Conservation (phyloP, 1,284 basidiomycete genomes). For the Tranzscheliella williamsii region DNA sequence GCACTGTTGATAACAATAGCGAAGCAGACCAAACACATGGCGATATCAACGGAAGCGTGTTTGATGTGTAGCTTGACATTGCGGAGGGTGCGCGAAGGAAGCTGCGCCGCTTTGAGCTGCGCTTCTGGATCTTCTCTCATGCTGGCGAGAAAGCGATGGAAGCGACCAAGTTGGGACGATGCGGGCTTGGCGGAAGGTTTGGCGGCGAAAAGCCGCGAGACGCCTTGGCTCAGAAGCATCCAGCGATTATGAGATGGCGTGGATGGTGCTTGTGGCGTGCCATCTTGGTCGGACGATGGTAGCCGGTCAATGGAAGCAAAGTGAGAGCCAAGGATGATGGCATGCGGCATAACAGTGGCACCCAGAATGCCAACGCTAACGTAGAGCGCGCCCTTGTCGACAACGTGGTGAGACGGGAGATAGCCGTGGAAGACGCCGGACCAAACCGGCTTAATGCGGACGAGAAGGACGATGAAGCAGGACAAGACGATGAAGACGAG, state of each 20-base stretch:
- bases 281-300: too few species aligned
- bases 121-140: not conserved
- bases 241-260: not conserved
- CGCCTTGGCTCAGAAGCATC: not conserved
- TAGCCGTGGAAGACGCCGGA: conserved; percentile 79
- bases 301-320: conserved; percentile 53
- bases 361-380: conserved; percentile 70
- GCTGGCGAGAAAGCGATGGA: not conserved
- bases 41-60: conserved; percentile 59
- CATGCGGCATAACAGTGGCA: conserved; percentile 78
- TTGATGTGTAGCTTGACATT: conserved; percentile 47
- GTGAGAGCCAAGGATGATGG: conserved; percentile 83
- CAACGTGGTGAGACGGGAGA: conserved; percentile 72
- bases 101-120: not conserved
- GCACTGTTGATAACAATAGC: conserved; percentile 80
- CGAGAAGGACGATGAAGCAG: conserved; percentile 79
- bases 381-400: conserved; percentile 71
- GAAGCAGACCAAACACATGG: conserved; percentile 55
- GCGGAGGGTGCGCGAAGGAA: conserved; percentile 18
- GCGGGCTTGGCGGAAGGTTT: not conserved
- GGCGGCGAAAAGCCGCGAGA: not conserved
- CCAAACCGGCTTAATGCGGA: conserved; percentile 77
- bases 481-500: conserved; percentile 65
- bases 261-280: too few species aligned
- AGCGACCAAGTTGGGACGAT: not conserved